Percentiles rank a stretch among this genome's conserved stretches.
Conservation (phyloP, 129 eudicot species). For the Arctium lappa region DNA sequence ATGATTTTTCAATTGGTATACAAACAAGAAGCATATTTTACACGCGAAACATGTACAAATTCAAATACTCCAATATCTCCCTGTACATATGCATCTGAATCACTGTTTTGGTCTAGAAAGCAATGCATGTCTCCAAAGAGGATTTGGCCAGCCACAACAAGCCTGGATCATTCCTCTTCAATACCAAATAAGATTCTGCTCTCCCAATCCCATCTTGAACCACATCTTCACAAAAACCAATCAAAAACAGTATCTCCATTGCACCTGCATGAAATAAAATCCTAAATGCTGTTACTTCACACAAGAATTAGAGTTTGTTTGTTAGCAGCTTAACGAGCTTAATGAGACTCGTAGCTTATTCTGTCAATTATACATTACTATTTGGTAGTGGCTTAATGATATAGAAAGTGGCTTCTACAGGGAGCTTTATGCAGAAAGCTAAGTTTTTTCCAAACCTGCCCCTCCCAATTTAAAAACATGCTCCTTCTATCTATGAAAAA, state of each 20-base stretch:
- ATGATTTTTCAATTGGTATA: conserved; percentile 7
- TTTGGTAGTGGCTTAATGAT: too few relatives aligned
- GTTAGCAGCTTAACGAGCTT: too few relatives aligned
- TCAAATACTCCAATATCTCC: conserved; percentile 8
- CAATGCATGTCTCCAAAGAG: conserved; percentile 62
- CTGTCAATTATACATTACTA: too few relatives aligned
- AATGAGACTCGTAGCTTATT: too few relatives aligned
- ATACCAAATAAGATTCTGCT: conserved; percentile 58
- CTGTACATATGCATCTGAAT: conserved; percentile 11
- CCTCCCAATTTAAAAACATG: too few relatives aligned
- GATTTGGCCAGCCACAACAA: conserved; percentile 89
- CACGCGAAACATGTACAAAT: conserved; percentile 4
- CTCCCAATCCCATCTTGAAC: conserved; percentile 59
- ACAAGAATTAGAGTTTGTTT: too few relatives aligned
- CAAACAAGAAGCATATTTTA: background rate
- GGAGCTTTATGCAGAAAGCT: too few relatives aligned
- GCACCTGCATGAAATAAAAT: conserved; percentile 55
- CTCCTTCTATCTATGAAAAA: too few relatives aligned
- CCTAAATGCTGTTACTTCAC: background rate
- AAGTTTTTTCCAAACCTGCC: too few relatives aligned
- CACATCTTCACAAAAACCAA: conserved; percentile 76
- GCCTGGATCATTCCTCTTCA: conserved; percentile 85
- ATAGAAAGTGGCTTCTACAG: too few relatives aligned
- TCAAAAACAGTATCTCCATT: conserved; percentile 63
- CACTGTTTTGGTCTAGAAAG: conserved; percentile 23